Conservation (phyloP, 75 land plant genomes). For the Cryptomeria japonica region DNA sequence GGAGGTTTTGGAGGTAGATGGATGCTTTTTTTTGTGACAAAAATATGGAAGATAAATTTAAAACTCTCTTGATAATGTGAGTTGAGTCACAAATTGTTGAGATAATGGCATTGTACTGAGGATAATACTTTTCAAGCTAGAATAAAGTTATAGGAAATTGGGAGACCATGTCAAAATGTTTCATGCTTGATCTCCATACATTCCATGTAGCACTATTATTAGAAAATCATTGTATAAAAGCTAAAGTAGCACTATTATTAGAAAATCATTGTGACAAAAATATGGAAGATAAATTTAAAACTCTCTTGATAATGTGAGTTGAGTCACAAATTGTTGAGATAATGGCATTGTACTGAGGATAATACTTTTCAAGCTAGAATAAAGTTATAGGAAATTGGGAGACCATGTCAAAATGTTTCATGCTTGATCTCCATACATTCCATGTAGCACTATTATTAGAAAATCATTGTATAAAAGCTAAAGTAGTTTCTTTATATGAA, state of each 20-base stretch:
- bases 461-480: too few relatives aligned
- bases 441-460: too few relatives aligned
- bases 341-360: neutral
- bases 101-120: neutral
- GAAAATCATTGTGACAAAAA: too few relatives aligned
- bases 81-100: neutral
- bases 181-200: neutral
- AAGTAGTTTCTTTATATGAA: too few relatives aligned
- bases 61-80: neutral
- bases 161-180: neutral
- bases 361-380: neutral
- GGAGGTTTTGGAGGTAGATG: neutral
- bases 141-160: neutral
- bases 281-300: too few relatives aligned
- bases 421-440: neutral
- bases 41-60: too few relatives aligned
- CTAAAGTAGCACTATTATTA: too few relatives aligned
- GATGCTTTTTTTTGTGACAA: too few relatives aligned
- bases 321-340: neutral
- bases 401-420: neutral
- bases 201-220: too few relatives aligned
- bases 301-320: neutral
- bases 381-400: neutral
- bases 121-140: neutral
- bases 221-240: too few relatives aligned